Evolutionary conservation across 2,329 filamentous ascomycete species (phyloP), one percentile per base, ranked within the genome.

Genomic region (Drechslerella dactyloides): DNA sequence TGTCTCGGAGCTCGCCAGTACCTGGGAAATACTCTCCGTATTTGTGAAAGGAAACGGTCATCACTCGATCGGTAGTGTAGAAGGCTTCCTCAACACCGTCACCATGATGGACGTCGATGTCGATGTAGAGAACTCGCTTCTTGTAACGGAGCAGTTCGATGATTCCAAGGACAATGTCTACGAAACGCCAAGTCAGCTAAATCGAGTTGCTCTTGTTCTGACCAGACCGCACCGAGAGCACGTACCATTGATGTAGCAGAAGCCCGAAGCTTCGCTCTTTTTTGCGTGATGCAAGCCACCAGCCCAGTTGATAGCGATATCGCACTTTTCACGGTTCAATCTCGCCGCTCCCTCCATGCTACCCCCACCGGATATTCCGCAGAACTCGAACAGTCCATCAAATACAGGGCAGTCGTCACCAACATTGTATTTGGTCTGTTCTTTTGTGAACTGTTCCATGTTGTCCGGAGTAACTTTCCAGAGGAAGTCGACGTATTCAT

Each of bases 241-340:
- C 86, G 86, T 69, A 89, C 84, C 94, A 80, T 99, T 99, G 81
- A 97, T 92, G 81, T 99, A 99, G 82, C 94, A 99, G 80, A 99
- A 99, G 0, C 94, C 94, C 13, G 90, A 93, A 0, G 94, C 93
- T 80, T 96, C 92, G 59, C 89, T 87, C 78, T 93, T 94, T 80
- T 97, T 97, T 51, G 94, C 94, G 78, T 99, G 94, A 80, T 99
- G 94, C 30, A 99, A 85, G 10, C 94, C 94, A 37, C 94, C 94
- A 17, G 92, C 94, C 94, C 94, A 99, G 77, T 96, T 96, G 78
- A 99, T 92, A 62, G 94, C 94, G 78, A 99, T 97, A 75, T 89
- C 87, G 77, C 87, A 89, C 77, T 89, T 89, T 53, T 85, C 85
- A 64, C 87, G 81, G 76, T 89, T 89, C 75, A 89, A 79, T 58